Percentiles rank a stretch among this genome's conserved stretches.
Evolutionary conservation across 225 moss, liverwort and hornwort species (phyloP).

Genomic region (Pseudoscleropodium purum): DNA sequence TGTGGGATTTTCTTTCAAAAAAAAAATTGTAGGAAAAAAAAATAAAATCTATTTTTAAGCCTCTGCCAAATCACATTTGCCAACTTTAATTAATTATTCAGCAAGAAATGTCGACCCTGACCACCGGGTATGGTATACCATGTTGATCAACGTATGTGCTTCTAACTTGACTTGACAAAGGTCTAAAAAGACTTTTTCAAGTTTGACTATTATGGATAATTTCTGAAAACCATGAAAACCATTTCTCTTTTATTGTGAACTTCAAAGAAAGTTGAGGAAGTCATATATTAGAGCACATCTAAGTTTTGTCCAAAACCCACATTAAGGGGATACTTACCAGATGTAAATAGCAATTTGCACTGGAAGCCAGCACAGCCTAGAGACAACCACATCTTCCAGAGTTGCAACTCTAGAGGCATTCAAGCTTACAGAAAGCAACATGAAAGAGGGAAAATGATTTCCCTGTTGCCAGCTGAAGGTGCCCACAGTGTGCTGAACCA

Average conservation of each 20-base stretch:
- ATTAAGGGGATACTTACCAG: conserved; percentile 22
- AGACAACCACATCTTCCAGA: conserved; percentile 22
- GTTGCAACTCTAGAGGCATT: conserved; percentile 12
- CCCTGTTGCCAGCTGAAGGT: conserved; percentile 83
- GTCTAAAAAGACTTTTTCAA: neutral
- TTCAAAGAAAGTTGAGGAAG: neutral
- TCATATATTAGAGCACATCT: neutral
- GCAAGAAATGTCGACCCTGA: neutral
- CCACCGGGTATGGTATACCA: neutral
- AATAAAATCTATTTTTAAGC: neutral
- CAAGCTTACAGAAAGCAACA: conserved; percentile 48
- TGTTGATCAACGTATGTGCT: neutral
- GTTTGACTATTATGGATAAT: too few relatives aligned
- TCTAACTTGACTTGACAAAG: neutral
- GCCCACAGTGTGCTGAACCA: conserved; percentile 58
- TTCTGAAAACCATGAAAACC: too few relatives aligned
- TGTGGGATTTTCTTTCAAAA: neutral
- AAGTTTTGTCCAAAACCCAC: neutral
- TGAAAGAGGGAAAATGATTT: conserved; percentile 64
- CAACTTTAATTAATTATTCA: neutral
- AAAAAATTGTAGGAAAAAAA: neutral
- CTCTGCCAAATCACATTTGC: neutral
- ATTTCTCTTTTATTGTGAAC: neutral
- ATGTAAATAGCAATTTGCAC: conserved; percentile 56
- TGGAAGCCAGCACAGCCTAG: conserved; percentile 58